phyloP scores from a whole-genome alignment of 2,329 filamentous ascomycete species.

The Xylaria polymorpha region DNA sequence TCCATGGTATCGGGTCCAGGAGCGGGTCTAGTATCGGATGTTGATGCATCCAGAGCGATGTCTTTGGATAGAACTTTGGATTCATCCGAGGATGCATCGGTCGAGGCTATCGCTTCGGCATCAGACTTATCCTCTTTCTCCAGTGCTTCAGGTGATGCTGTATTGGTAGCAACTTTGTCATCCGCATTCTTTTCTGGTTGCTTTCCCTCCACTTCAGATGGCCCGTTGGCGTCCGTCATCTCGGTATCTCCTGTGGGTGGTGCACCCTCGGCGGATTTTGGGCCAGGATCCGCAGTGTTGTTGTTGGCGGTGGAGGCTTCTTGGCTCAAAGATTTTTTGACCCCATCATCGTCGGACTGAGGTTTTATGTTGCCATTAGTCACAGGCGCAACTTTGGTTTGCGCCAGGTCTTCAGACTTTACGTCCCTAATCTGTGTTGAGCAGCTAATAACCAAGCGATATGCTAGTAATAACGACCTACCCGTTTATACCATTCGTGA shows the following conservation, averaged over 20 bases:
- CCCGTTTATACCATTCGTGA: conserved; percentile 62
- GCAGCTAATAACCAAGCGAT: conserved; percentile 3
- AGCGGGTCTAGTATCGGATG: conserved; percentile 6
- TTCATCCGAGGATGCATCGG: conserved; percentile 23
- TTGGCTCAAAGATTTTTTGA: conserved; percentile 39
- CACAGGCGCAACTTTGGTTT: conserved; percentile 38
- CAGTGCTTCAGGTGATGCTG: not conserved
- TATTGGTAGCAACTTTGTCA: not conserved
- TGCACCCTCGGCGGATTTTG: conserved; percentile 29
- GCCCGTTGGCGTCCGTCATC: conserved; percentile 40
- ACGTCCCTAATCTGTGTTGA: conserved; percentile 38
- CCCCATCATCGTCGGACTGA: conserved; percentile 5
- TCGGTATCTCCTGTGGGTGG: conserved; percentile 33
- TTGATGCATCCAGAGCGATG: not conserved
- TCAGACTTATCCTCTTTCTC: conserved; percentile 13
- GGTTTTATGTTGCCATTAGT: conserved; percentile 43
- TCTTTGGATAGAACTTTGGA: conserved; percentile 28
- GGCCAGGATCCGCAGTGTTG: conserved; percentile 35
- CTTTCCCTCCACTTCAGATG: conserved; percentile 25
- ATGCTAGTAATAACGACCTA: conserved; percentile 56
- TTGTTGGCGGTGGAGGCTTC: conserved; percentile 45
- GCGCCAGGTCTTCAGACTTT: conserved; percentile 35
- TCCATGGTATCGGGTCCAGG: conserved; percentile 47
- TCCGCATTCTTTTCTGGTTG: conserved; percentile 14
- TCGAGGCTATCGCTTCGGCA: conserved; percentile 20